A percentile compares a stretch with the other conserved stretches of the same genome.
Evolutionary conservation across 331 rosid species (phyloP).

Genomic region (Quercus tomentella): DNA sequence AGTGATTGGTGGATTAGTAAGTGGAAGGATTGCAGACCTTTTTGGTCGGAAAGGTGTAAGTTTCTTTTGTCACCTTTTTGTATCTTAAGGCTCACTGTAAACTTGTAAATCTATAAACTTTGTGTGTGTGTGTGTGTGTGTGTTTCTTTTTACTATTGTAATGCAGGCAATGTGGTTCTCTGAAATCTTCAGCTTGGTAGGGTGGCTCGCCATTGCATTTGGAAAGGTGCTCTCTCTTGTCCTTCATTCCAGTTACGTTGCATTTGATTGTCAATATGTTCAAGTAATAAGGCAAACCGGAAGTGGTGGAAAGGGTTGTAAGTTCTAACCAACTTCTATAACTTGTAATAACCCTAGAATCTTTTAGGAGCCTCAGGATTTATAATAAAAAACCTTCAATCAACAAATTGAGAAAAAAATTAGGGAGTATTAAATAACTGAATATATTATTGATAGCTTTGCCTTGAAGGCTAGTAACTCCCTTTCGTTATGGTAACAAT

Average conservation of each 20-base stretch:
- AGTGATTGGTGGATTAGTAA: slow-evolving; percentile 66
- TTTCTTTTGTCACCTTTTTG: slow-evolving; percentile 7
- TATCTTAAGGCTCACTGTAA: background rate
- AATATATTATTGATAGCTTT: too few species aligned
- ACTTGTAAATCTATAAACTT: background rate
- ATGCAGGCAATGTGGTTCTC: slow-evolving; percentile 74
- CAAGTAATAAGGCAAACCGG: background rate
- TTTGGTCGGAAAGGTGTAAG: slow-evolving; percentile 77
- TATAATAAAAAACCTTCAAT: too few species aligned
- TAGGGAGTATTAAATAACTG: too few species aligned
- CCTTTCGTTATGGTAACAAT: too few species aligned
- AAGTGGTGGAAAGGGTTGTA: too few species aligned
- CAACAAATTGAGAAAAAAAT: too few species aligned
- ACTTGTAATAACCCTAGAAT: too few species aligned
- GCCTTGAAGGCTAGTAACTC: too few species aligned
- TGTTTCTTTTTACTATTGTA: slow-evolving; percentile 1
- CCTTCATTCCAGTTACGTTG: background rate
- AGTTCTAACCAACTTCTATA: too few species aligned
- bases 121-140: too few species aligned
- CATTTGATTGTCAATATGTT: background rate
- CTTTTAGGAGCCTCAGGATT: too few species aligned
- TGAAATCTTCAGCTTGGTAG: slow-evolving; percentile 62
- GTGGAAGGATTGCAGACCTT: slow-evolving; percentile 68
- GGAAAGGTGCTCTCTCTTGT: slow-evolving; percentile 45
- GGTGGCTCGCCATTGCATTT: slow-evolving; percentile 60